Percentiles rank a stretch among this genome's conserved stretches.
Conservation (phyloP, 257 asterid species). For the Ajuga chamaepitys region DNA sequence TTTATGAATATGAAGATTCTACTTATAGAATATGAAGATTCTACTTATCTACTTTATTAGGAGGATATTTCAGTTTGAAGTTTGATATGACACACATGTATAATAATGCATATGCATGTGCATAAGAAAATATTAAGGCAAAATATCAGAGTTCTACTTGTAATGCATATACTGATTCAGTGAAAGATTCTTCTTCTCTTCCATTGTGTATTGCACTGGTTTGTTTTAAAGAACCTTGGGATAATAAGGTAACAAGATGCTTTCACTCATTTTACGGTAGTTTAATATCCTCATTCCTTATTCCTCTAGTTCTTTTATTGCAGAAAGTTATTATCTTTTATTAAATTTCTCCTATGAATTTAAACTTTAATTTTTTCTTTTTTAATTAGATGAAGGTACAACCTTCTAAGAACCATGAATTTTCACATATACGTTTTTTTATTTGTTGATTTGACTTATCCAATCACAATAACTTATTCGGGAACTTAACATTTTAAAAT, state of each 20-base stretch:
- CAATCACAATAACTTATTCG: no score
- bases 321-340: background rate
- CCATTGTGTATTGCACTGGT: background rate
- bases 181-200: background rate
- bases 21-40: background rate
- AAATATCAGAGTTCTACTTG: background rate
- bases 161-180: background rate
- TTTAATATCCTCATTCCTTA: no score
- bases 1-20: background rate
- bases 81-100: background rate
- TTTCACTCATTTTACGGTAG: no score
- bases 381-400: no score
- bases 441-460: no score
- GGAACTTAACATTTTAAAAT: no score
- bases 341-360: background rate
- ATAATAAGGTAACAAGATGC: background rate
- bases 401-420: no score
- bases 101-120: background rate
- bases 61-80: background rate
- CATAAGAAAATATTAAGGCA: background rate
- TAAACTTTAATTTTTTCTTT: no score
- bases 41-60: background rate
- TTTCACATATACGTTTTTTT: no score
- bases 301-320: background rate
- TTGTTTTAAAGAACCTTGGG: no score